phyloP scores from a whole-genome alignment of 305 asterid genomes.

The Fraxinus paxiana region DNA sequence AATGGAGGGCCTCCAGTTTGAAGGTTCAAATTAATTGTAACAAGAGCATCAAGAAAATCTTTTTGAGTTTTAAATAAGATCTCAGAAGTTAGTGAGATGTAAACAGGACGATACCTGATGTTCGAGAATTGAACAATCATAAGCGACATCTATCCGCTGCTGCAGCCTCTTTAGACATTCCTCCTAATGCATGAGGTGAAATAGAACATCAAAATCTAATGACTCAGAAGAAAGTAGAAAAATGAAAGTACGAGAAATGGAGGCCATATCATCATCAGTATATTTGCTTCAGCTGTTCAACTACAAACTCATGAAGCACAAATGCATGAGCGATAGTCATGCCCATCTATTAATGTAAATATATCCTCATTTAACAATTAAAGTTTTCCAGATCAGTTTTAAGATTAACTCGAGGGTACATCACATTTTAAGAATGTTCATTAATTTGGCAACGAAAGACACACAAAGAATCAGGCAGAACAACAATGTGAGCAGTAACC shows the following conservation, averaged over 20 bases:
- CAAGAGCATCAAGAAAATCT: background rate
- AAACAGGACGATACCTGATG: conserved; percentile 65
- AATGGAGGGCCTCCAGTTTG: conserved; percentile 3
- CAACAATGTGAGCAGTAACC: background rate
- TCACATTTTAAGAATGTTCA: background rate
- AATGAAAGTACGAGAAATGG: background rate
- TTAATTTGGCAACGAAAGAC: background rate
- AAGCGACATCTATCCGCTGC: conserved; percentile 73
- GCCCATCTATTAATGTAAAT: background rate
- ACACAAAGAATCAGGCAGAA: background rate
- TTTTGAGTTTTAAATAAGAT: conserved; percentile 14
- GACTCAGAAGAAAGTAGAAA: background rate
- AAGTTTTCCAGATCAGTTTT: background rate
- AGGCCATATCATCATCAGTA: background rate
- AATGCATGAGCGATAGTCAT: conserved; percentile 2
- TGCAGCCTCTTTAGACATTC: conserved; percentile 78
- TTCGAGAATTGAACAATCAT: conserved; percentile 67
- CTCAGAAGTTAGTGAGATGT: background rate
- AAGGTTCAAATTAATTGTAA: background rate
- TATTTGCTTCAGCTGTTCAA: conserved; percentile 3
- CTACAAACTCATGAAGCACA: conserved; percentile 17
- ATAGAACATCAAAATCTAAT: conserved; percentile 29
- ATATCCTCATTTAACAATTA: background rate
- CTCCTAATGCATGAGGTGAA: conserved; percentile 54
- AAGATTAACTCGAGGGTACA: background rate